Percentiles rank a stretch among this genome's conserved stretches.
Conservation (phyloP, 805 yeast genomes). For the Starmera quercuum region DNA sequence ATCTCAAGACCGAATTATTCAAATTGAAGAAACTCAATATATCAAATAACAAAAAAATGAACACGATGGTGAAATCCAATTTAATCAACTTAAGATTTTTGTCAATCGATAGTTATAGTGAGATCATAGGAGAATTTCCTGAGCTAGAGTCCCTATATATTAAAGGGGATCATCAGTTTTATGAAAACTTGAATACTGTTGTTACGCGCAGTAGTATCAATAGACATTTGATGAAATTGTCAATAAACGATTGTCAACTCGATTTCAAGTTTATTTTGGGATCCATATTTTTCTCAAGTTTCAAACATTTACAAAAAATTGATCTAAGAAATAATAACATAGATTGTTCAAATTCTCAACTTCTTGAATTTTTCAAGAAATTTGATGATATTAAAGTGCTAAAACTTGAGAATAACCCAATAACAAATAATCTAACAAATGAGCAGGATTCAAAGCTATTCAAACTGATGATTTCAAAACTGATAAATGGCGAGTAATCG, state of each 20-base stretch:
- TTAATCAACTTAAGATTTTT: not conserved
- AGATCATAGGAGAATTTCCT: not conserved
- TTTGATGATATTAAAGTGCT: not conserved
- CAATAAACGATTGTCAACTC: not conserved
- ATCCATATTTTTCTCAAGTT: not conserved
- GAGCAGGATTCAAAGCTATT: constrained; percentile 4
- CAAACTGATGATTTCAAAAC: constrained; percentile 5
- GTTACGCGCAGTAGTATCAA: not conserved
- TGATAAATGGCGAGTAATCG: too few species aligned
- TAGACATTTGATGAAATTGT: not conserved
- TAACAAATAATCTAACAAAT: constrained; percentile 3
- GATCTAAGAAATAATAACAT: constrained; percentile 9
- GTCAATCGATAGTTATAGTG: constrained; percentile 1
- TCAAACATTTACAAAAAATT: constrained; percentile 1
- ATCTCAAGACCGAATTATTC: not conserved
- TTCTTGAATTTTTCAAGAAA: constrained; percentile 4
- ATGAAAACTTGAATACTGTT: not conserved
- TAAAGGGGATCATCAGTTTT: not conserved
- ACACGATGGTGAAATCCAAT: not conserved
- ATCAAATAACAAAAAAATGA: not conserved
- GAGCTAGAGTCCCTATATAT: not conserved
- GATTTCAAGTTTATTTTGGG: not conserved
- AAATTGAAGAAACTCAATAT: constrained; percentile 6
- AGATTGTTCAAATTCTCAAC: constrained; percentile 4
- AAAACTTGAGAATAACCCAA: constrained; percentile 6